Evolutionary conservation across 2,329 filamentous ascomycete genomes (phyloP).

Genomic region (Coniochaeta sp.): DNA sequence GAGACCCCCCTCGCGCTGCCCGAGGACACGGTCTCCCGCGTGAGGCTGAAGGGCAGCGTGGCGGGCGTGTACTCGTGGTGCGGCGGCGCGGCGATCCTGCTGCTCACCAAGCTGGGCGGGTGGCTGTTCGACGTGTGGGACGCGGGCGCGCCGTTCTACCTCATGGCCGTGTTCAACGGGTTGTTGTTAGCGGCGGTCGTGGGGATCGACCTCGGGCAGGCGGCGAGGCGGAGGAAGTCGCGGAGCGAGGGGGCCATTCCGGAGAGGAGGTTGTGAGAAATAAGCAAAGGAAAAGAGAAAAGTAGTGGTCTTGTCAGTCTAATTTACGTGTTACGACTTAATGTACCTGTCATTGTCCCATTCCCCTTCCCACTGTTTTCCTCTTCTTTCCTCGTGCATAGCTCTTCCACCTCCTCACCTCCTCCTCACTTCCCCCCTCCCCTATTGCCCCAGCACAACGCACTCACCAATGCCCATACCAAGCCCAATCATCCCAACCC

Average conservation of each 20-base stretch:
- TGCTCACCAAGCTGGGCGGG: conserved; percentile 88
- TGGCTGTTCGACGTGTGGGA: conserved; percentile 72
- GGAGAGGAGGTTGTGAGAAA: neutral
- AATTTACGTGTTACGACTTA: neutral
- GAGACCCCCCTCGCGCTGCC: conserved; percentile 12
- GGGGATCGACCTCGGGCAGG: conserved; percentile 38
- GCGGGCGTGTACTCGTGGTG: conserved; percentile 90
- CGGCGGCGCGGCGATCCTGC: conserved; percentile 80
- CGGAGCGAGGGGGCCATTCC: neutral
- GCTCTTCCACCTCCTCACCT: too few species aligned
- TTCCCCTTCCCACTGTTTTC: neutral
- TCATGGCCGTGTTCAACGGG: conserved; percentile 86
- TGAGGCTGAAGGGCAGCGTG: conserved; percentile 80
- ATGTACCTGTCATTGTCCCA: neutral
- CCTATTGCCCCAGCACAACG: neutral
- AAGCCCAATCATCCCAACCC: neutral
- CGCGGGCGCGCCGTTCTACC: conserved; percentile 78
- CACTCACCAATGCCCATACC: neutral
- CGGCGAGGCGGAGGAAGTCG: conserved; percentile 11
- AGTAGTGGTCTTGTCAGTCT: neutral
- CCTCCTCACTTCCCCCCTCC: too few species aligned
- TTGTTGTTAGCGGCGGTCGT: conserved; percentile 55
- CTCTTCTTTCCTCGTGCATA: too few species aligned
- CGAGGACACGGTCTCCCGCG: conserved; percentile 33
- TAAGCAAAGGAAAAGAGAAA: neutral